These are phyloP conservation scores for Xylona heveae DNA, from an alignment of 495 filamentous ascomycete genomes.

Conservation along the genomic window DNA sequence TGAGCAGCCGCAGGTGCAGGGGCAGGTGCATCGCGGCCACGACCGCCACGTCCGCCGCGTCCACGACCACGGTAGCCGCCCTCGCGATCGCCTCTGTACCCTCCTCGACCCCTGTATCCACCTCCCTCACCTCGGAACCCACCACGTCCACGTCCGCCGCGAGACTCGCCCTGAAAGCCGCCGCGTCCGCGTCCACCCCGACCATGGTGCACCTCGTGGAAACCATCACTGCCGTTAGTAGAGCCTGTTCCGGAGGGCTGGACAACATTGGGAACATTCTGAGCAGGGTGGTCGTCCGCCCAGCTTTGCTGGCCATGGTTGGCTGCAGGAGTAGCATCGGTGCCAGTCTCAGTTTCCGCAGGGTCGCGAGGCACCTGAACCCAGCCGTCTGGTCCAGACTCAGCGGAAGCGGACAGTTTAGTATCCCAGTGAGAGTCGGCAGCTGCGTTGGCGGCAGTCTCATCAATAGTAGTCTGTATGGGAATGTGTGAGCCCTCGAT, in stretches of 20 bases:
- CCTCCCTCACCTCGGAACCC: constrained; percentile 13
- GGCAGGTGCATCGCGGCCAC: constrained; percentile 12
- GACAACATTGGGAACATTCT: constrained; percentile 3
- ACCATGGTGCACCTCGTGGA: constrained; percentile 41
- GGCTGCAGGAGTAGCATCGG: constrained; percentile 35
- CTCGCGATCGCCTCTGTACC: constrained; percentile 23
- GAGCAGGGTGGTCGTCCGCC: constrained; percentile 40
- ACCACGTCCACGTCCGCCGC: constrained; percentile 10
- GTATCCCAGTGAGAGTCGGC: constrained; percentile 50
- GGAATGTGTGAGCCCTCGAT: constrained; percentile 29
- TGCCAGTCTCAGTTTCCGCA: constrained; percentile 48
- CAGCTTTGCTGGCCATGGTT: constrained; percentile 31
- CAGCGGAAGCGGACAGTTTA: constrained; percentile 24
- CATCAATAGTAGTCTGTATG: constrained; percentile 32
- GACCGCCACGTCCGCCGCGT: constrained; percentile 24
- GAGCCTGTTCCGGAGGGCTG: constrained; percentile 14
- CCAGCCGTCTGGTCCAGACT: constrained; percentile 44
- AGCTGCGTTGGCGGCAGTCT: constrained; percentile 42
- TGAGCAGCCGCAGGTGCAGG: too few species aligned
- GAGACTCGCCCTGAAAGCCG: constrained; percentile 9
- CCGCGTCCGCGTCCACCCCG: constrained; percentile 9
- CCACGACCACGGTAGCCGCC: constrained; percentile 30
- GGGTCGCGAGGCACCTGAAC: constrained; percentile 56
- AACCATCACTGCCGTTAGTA: constrained; percentile 31
- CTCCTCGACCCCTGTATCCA: constrained; percentile 27